Evolutionary conservation across 345 rosid species (phyloP), one percentile per base, ranked within the genome.

Genomic region (Citrus cavaleriei): DNA sequence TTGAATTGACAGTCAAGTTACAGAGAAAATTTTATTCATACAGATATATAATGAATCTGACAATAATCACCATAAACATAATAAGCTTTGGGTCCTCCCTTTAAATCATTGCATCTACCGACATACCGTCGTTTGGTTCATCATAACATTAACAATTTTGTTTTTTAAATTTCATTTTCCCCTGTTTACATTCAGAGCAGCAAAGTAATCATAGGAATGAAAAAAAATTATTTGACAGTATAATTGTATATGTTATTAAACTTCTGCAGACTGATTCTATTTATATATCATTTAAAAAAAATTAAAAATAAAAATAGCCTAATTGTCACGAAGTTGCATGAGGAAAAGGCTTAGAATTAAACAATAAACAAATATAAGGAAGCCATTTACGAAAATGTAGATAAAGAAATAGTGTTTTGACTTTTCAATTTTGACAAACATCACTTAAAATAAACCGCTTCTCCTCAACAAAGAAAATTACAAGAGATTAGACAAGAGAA

Each of bases 321-420:
- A 54, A 54, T 4, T 18, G 58, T 18, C 22, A 18, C 1, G 58
- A 5, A 59, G 7, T 28, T 4, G 30, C 40, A 10, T 2, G 9
- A 5, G 32, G 9, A 30, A 14, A 30, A 22, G 5, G 64, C 13
- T 9, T 34, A 19, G 57, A 55, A 32, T 67, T 64, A 6, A 34
- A 66, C 22, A 66, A 8, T 37, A 3, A 18, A 8, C 7, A 54
- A 54, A 54, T 5, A 5, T 18, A 51, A 51, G 57, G 6, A 51
- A 51, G 21, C 57, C 5, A 14, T 13, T 14, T 51, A 51, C 7
- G 55, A 16, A 37, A 73, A 35, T 13, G 4, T 46, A 73, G n/a
- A 74, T 40, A 61, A 27, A 74, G 25, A 74, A 74, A 74, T 25
- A 13, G 57, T 68, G 30, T 61, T 16, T 27, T 75, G 60, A 75